A percentile compares a stretch with the other conserved stretches of the same genome.
Conservation (phyloP, 495 filamentous ascomycete genomes). For the Neurospora sp. region DNA sequence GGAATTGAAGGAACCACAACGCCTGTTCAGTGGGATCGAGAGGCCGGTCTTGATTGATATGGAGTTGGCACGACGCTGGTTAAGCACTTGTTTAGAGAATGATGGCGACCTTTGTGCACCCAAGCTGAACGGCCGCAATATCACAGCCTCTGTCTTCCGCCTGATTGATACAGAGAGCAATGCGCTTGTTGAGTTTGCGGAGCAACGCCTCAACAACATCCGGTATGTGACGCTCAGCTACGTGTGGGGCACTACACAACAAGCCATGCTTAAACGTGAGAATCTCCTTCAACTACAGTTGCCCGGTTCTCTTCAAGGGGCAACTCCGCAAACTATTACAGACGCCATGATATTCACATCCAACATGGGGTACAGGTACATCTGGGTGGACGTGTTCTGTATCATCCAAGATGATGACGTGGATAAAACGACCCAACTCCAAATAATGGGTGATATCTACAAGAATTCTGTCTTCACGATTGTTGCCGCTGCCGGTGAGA, state of each 20-base stretch:
- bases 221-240: slow-evolving; percentile 15
- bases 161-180: neutral
- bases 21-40: no score
- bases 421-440: slow-evolving; percentile 19
- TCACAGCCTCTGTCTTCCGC: neutral
- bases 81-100: no score
- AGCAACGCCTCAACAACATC: neutral
- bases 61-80: no score
- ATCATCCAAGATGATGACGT: slow-evolving; percentile 22
- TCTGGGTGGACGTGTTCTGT: slow-evolving; percentile 30
- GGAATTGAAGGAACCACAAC: no score
- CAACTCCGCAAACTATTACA: slow-evolving; percentile 14
- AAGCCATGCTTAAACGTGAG: neutral
- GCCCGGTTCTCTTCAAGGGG: neutral
- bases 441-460: slow-evolving; percentile 28
- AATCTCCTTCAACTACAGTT: neutral
- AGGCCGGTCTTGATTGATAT: no score
- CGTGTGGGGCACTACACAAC: slow-evolving; percentile 13
- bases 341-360: slow-evolving; percentile 17
- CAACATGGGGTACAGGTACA: slow-evolving; percentile 10
- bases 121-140: no score
- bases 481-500: slow-evolving; percentile 14
- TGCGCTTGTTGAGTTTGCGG: neutral
- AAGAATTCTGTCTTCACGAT: slow-evolving; percentile 21
- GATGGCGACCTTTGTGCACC: no score